Percentiles rank a stretch among this genome's conserved stretches.
phyloP scores from a whole-genome alignment of 257 asterid species.

The Plantago ovata region DNA sequence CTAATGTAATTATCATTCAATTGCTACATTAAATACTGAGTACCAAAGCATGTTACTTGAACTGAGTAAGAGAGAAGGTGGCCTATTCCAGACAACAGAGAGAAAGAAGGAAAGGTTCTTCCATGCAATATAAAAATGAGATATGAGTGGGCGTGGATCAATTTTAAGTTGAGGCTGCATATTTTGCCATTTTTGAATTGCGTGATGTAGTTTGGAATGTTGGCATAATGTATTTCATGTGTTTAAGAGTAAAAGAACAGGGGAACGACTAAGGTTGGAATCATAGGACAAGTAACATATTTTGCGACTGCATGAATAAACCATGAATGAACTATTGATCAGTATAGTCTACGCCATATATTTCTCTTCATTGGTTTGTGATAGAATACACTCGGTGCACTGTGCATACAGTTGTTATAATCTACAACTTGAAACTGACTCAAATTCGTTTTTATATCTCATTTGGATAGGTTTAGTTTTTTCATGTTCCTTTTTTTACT shows the following conservation, averaged over 20 bases:
- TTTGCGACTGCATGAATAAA: background rate
- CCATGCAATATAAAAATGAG: too few relatives aligned
- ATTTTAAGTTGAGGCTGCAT: too few relatives aligned
- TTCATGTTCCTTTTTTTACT: background rate
- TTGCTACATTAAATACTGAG: too few relatives aligned
- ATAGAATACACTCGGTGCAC: background rate
- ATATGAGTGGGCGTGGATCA: too few relatives aligned
- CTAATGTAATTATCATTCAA: too few relatives aligned
- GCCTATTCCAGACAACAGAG: too few relatives aligned
- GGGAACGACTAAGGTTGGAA: background rate
- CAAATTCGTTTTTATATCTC: constrained; percentile 1
- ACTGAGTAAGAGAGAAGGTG: too few relatives aligned
- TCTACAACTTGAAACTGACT: background rate
- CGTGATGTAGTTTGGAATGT: too few relatives aligned
- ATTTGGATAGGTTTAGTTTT: background rate
- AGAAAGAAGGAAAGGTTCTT: too few relatives aligned
- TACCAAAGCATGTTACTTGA: too few relatives aligned
- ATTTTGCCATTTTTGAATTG: too few relatives aligned
- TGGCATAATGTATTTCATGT: too few relatives aligned
- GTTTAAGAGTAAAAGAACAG: background rate
- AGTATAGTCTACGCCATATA: background rate
- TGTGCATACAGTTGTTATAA: background rate
- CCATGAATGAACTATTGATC: background rate
- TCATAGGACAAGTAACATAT: background rate
- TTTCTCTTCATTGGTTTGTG: background rate